Evolutionary conservation across 768 basidiomycete species (phyloP).

Genomic region (Leccinellum albellum): DNA sequence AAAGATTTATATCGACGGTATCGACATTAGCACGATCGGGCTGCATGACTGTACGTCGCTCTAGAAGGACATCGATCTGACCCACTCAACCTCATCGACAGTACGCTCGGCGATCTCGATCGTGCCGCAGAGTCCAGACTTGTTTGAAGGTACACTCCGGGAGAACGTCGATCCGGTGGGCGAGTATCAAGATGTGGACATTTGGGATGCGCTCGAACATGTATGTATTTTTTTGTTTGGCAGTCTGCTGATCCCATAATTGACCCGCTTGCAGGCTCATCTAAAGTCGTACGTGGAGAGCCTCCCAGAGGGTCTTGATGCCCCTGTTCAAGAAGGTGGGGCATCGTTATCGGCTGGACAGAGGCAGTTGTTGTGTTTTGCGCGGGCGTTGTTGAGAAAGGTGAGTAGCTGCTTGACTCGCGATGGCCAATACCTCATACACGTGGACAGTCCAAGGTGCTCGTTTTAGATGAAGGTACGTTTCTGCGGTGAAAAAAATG

Average conservation of each 20-base stretch:
- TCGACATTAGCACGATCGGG: slow-evolving; percentile 75
- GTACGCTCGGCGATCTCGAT: slow-evolving; percentile 81
- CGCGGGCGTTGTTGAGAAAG: slow-evolving; percentile 77
- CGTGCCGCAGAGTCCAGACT: slow-evolving; percentile 75
- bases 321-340: slow-evolving; percentile 73
- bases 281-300: slow-evolving; percentile 66
- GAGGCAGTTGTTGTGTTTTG: slow-evolving; percentile 84
- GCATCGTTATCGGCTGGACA: slow-evolving; percentile 83
- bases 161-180: slow-evolving; percentile 90
- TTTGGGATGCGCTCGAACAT: slow-evolving; percentile 85
- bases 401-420: slow-evolving; percentile 28
- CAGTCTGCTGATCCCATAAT: neutral
- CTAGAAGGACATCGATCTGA: neutral
- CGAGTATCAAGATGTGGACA: slow-evolving; percentile 67
- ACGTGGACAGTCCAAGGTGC: slow-evolving; percentile 61
- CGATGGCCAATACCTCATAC: neutral
- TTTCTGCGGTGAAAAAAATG: neutral
- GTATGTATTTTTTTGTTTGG: slow-evolving; percentile 16
- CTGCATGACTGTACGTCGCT: slow-evolving; percentile 47
- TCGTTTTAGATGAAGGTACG: slow-evolving; percentile 89
- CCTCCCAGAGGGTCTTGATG: slow-evolving; percentile 66
- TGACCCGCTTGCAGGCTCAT: slow-evolving; percentile 42
- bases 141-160: slow-evolving; percentile 71
- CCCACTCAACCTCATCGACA: neutral
- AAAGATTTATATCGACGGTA: slow-evolving; percentile 65